These are phyloP conservation scores for Sarcodon aspratus DNA, from an alignment of 768 basidiomycete genomes.

Conservation along the genomic window DNA sequence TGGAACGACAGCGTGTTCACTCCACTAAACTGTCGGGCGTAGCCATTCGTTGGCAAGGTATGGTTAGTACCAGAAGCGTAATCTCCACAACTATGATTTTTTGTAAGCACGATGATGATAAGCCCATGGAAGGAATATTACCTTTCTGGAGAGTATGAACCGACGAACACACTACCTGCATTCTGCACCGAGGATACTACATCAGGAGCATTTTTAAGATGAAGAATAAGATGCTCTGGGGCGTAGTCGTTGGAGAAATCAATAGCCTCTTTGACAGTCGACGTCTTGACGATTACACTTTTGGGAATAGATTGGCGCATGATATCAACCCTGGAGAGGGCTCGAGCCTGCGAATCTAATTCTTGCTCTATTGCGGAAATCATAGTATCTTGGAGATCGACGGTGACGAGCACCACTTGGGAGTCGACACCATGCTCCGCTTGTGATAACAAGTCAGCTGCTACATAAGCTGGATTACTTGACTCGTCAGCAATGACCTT, in stretches of 20 bases:
- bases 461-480: slow-evolving; percentile 81
- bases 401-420: slow-evolving; percentile 87
- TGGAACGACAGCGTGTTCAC: slow-evolving; percentile 97
- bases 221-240: slow-evolving; percentile 93
- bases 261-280: slow-evolving; percentile 64
- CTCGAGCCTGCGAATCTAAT: slow-evolving; percentile 79
- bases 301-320: slow-evolving; percentile 81
- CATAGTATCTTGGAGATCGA: slow-evolving; percentile 50
- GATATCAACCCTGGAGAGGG: slow-evolving; percentile 82
- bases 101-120: background rate
- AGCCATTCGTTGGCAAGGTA: slow-evolving; percentile 92
- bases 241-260: slow-evolving; percentile 95
- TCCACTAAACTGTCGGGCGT: slow-evolving; percentile 95
- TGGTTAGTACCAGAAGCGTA: slow-evolving; percentile 99
- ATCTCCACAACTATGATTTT: slow-evolving; percentile 72
- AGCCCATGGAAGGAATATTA: slow-evolving; percentile 19
- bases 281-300: slow-evolving; percentile 76
- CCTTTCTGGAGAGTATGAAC: slow-evolving; percentile 93
- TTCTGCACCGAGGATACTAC: slow-evolving; percentile 67
- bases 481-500: slow-evolving; percentile 92
- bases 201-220: slow-evolving; percentile 61
- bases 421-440: slow-evolving; percentile 98
- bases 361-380: slow-evolving; percentile 73
- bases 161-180: slow-evolving; percentile 95
- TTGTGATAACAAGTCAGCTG: slow-evolving; percentile 93